Evolutionary conservation across 257 asterid species (phyloP).

Genomic region (Verbascum thapsus): DNA sequence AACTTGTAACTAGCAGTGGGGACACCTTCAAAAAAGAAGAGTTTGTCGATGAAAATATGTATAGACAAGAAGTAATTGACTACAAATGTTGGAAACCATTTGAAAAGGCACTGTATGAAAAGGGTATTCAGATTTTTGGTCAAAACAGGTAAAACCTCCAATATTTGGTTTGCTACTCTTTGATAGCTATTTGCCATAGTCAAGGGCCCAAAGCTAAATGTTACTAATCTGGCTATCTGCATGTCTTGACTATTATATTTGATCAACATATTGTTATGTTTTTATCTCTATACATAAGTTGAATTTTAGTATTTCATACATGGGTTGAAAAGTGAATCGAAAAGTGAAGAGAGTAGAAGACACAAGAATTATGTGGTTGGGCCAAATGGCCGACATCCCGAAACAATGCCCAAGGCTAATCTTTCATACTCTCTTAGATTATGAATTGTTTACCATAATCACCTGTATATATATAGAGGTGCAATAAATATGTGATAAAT

Average conservation of each 20-base stretch:
- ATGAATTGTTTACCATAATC: too few species aligned
- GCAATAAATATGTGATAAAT: too few species aligned
- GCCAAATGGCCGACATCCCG: too few species aligned
- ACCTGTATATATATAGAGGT: too few species aligned
- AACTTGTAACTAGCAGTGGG: conserved; percentile 40
- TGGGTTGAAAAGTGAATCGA: too few species aligned
- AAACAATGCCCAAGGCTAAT: too few species aligned
- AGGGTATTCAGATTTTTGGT: conserved; percentile 89
- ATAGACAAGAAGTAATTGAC: conserved; percentile 49
- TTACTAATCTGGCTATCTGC: conserved; percentile 1
- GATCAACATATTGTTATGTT: conserved; percentile 14
- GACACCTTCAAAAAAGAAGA: conserved; percentile 57
- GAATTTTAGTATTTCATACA: too few species aligned
- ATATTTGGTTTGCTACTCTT: conserved; percentile 24
- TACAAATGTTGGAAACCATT: conserved; percentile 74
- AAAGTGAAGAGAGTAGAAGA: too few species aligned
- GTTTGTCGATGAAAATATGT: conserved; percentile 48
- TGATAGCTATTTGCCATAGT: conserved; percentile 16
- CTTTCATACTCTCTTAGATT: too few species aligned
- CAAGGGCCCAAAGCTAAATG: background rate
- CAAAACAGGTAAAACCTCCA: conserved; percentile 68
- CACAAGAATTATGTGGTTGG: too few species aligned
- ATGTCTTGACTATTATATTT: conserved; percentile 21
- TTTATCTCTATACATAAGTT: conserved; percentile 7
- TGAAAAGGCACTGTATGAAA: conserved; percentile 86